These are phyloP conservation scores for Hypoxylon sp. DNA, from an alignment of 2,329 filamentous ascomycete genomes.

Conservation along the genomic window DNA sequence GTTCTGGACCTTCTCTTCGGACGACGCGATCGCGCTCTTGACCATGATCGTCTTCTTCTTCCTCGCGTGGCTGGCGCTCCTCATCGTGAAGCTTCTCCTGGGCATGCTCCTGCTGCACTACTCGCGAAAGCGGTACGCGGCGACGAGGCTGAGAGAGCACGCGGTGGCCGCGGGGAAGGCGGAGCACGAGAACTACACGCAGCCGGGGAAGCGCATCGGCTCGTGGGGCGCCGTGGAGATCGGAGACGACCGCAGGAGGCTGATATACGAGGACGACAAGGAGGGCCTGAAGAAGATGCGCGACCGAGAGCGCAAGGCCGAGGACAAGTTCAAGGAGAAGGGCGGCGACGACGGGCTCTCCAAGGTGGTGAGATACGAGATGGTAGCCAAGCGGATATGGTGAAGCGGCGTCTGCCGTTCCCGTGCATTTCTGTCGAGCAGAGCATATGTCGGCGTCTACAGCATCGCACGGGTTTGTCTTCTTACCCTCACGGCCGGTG, in stretches of 20 bases:
- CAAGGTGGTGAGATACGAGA: conserved; percentile 81
- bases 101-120: conserved; percentile 88
- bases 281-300: conserved; percentile 70
- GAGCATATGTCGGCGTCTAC: background rate
- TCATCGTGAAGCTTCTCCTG: conserved; percentile 84
- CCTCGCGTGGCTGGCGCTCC: conserved; percentile 81
- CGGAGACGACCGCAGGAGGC: conserved; percentile 82
- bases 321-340: conserved; percentile 63
- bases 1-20: conserved; percentile 68
- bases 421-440: background rate
- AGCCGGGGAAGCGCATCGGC: conserved; percentile 77
- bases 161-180: conserved; percentile 54
- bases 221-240: conserved; percentile 88
- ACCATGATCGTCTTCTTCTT: conserved; percentile 91
- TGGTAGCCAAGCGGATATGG: conserved; percentile 98
- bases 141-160: conserved; percentile 77
- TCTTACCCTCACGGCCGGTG: background rate
- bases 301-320: conserved; percentile 69
- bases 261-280: conserved; percentile 86
- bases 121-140: conserved; percentile 77
- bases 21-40: conserved; percentile 75
- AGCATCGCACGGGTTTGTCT: background rate
- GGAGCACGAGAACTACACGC: conserved; percentile 66
- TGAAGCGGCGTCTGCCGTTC: conserved; percentile 48
- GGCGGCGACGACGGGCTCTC: conserved; percentile 61